phyloP scores from a whole-genome alignment of 106 monocot species.

The Platanthera zijinensis region DNA sequence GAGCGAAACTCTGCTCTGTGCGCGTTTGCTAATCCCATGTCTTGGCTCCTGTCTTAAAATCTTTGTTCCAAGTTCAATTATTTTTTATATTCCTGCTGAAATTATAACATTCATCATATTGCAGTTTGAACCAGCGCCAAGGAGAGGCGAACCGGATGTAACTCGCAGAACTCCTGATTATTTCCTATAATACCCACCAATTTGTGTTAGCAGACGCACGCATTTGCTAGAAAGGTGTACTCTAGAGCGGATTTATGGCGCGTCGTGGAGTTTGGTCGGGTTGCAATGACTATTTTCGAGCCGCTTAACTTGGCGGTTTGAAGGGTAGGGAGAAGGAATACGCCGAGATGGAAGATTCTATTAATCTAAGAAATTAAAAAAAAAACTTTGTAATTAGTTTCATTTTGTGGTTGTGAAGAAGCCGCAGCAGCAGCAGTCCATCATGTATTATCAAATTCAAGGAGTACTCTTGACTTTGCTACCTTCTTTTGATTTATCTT shows the following conservation, averaged over 20 bases:
- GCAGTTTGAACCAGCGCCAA: slow-evolving; percentile 70
- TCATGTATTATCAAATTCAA: not conserved
- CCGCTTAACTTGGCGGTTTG: not conserved
- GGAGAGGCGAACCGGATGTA: slow-evolving; percentile 67
- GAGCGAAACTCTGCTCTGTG: too few species aligned
- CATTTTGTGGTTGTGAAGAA: not conserved
- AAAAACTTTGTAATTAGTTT: not conserved
- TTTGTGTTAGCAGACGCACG: too few species aligned
- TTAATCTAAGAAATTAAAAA: not conserved
- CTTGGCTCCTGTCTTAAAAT: too few species aligned
- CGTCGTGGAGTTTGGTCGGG: not conserved
- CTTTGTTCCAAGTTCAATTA: too few species aligned
- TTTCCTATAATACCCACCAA: slow-evolving; percentile 26
- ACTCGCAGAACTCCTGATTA: slow-evolving; percentile 70
- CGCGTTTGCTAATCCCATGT: too few species aligned
- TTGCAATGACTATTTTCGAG: not conserved
- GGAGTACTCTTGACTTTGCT: not conserved
- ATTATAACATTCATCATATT: not conserved
- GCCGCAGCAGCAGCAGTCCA: not conserved
- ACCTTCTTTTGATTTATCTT: not conserved
- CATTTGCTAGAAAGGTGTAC: too few species aligned
- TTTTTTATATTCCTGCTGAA: too few species aligned
- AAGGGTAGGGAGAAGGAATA: not conserved
- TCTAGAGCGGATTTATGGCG: too few species aligned
- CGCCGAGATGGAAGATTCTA: not conserved